A percentile compares a stretch with the other conserved stretches of the same genome.
These are phyloP conservation scores for Phytophthora hybrid DNA, from an alignment of 352 stramenopile genomes.

Conservation along the genomic window DNA sequence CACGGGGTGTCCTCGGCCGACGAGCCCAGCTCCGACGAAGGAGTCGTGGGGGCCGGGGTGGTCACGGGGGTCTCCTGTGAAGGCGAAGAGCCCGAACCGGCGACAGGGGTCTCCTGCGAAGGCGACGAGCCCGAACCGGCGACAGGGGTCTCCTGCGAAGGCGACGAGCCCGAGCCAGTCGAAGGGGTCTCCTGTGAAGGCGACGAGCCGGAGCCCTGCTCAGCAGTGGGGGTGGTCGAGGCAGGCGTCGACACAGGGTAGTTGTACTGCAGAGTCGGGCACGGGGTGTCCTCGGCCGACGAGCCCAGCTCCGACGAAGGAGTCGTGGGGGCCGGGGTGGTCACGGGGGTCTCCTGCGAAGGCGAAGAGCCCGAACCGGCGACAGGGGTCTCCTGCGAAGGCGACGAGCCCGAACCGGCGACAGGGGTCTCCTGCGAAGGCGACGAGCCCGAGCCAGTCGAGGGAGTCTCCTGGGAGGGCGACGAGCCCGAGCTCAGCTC, in stretches of 20 bases:
- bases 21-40: conserved; percentile 5
- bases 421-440: conserved; percentile 1
- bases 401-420: background rate
- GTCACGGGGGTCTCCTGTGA: no score
- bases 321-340: conserved; percentile 10
- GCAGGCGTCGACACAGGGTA: conserved; percentile 27
- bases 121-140: background rate
- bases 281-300: conserved; percentile 15
- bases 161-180: background rate
- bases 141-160: background rate
- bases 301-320: conserved; percentile 10
- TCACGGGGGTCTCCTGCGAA: conserved; percentile 23
- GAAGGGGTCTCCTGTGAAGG: conserved; percentile 10
- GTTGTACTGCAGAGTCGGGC: conserved; percentile 42
- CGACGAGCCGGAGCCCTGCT: background rate
- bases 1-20: conserved; percentile 16
- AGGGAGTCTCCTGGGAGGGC: conserved; percentile 5
- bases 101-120: no score
- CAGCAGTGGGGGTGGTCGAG: background rate
- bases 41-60: conserved; percentile 9
- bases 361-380: conserved; percentile 13
- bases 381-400: background rate
- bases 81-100: no score
- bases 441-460: background rate
- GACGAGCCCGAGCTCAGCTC: background rate